phyloP scores from a whole-genome alignment of 148 eudicot species.

The Fallopia convolvulus region DNA sequence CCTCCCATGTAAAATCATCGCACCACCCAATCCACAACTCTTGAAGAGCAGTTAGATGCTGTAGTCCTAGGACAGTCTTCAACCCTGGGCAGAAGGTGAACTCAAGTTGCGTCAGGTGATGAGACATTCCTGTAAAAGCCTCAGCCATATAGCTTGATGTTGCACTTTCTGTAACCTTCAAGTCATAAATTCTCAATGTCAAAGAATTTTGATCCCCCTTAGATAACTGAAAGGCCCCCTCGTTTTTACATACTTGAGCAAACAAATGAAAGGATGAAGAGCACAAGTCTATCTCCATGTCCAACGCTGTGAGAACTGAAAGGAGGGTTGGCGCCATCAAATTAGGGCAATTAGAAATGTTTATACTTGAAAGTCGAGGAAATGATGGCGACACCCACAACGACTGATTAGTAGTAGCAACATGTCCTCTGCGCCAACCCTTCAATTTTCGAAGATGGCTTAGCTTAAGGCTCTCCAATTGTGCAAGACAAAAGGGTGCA shows the following conservation, averaged over 20 bases:
- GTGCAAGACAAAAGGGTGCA: conserved; percentile 11
- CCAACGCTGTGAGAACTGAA: neutral
- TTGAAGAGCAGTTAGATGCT: no score
- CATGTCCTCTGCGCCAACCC: conserved; percentile 15
- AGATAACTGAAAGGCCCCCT: no score
- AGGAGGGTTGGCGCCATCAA: neutral
- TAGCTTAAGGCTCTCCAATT: conserved; percentile 7
- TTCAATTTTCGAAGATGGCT: neutral
- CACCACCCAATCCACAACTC: no score
- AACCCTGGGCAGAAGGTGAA: neutral
- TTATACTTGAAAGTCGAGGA: neutral
- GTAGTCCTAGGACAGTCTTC: no score
- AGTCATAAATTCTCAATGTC: no score
- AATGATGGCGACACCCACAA: neutral
- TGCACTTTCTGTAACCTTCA: neutral
- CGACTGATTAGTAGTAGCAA: no score
- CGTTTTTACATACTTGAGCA: no score
- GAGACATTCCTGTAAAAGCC: neutral
- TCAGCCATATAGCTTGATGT: neutral
- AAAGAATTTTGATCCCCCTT: neutral
- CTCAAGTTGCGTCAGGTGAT: neutral
- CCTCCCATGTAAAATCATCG: no score
- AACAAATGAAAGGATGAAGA: no score
- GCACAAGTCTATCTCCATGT: no score
- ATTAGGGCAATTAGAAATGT: neutral